Evolutionary conservation across 2,329 filamentous ascomycete species (phyloP), one percentile per base, ranked within the genome.

Genomic region (Metarhizium album): DNA sequence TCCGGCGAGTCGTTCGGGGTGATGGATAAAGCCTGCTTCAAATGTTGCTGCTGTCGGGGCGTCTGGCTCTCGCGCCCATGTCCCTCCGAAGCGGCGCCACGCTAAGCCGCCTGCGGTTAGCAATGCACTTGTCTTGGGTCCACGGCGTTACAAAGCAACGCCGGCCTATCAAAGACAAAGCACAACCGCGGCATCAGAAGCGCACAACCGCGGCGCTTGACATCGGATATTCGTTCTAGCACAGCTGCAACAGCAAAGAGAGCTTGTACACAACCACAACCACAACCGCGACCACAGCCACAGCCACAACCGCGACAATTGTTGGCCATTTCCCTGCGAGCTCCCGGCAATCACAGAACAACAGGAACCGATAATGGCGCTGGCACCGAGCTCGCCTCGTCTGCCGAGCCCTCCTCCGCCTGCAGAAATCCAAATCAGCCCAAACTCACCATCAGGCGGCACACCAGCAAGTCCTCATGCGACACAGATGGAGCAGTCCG

Each of bases 371-470:
- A 68, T 57, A 57, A 80, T 82, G 78, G 73, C 78, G 57, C 67
- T 81, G 55, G 70, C 79, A 59, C 84, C 87, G 55, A 91, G 82
- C 69, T 96, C 90, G 46, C 91, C 93, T 56, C 86, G 93, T 64
- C 82, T 98, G 48, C 93, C 93, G 53, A 96, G 90, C 68, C 93
- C 93, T 54, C 93, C 93, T 52, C 93, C 93, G 33, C 84, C 94
- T 52, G 89, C 91, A 54, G 93, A 98, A 70, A 93, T 95, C 58
- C 91, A 97, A 71, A 84, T 95, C 55, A 86, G 82, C 7, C 84
- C 86, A 51, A 83, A 83, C 61, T 93, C 89, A 47, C 88, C 89
- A 2, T 78, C 77, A 18, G 73, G 83, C 56, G 76, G 82, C 47
- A 63, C 64, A 42, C 62, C 69, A 24, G 72, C 71, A 68, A 83